Base-by-base conservation (phyloP, 805 yeast species). In the Wilhelminamyces savonicus region DNA sequence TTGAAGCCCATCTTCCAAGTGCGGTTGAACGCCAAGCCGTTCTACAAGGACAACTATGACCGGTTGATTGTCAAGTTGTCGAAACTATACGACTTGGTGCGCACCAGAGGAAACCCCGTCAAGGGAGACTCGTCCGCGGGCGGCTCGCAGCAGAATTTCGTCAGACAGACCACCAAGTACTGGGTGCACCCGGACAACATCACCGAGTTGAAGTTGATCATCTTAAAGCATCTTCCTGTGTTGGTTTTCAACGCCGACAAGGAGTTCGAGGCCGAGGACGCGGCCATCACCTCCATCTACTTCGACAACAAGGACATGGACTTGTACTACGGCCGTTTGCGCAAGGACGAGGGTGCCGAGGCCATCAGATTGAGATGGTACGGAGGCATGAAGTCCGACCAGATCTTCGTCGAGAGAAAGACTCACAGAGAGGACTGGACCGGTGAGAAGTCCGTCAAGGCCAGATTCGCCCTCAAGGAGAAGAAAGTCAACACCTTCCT, bases 351-450 rank as follows among this genome's bases (percentile, higher is more conserved):
- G 67, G 98, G 98, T 56, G 98, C 98, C 4, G 98, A 92, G 61
- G 97, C 97, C 14, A 87, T 90, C 41, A 80, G 99, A 62, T 70
- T 92, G 52, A 80, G 98, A 66, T 92, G 99, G 99, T 92, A 92
- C 56, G 98, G 99, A 53, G 96, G 96, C 32, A 92, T 92, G 98
- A 70, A 73, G 31, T 72, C 88, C 2, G 96, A 90, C 44, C 84
- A 83, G 24, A 84, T 90, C 32, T 92, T 92, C 41, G 95, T 90
- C 27, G 99, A 92, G 62, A 76, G 98, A 59, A 92, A 92, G 59
- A 92, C 99, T 5, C 98, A 92, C 54, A 76, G 98, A 59, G 98
- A 92, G 59, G 99, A 92, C 66, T 90, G 98, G 98, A 92, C 99
- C 3, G 99, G 99, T 46, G 98, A 92, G 58, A 90, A 90, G 61